Percentiles rank a stretch among this genome's conserved stretches.
Evolutionary conservation across 1,284 basidiomycete species (phyloP).

Genomic region (Chondrostereum purpureum): DNA sequence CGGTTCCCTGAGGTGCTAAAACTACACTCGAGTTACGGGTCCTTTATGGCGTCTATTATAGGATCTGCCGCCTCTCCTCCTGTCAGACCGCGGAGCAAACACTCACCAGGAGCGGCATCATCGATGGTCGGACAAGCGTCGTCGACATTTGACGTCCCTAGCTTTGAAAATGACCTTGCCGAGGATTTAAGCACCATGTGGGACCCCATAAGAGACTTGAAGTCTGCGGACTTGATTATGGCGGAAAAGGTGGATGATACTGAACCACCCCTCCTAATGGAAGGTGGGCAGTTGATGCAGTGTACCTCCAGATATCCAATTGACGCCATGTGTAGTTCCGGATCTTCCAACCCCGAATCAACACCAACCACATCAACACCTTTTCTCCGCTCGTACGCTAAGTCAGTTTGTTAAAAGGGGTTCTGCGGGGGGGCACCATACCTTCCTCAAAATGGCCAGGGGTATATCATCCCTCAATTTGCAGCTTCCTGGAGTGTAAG

Average conservation of each 20-base stretch:
- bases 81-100: too few relatives aligned
- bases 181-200: neutral
- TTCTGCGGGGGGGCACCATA: neutral
- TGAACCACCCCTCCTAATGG: constrained; percentile 39
- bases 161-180: neutral
- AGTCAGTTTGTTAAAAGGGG: constrained; percentile 21
- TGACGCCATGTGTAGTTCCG: constrained; percentile 4
- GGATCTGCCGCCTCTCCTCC: too few relatives aligned
- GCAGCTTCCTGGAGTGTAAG: constrained; percentile 64
- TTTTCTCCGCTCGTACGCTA: constrained; percentile 30
- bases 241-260: constrained; percentile 49
- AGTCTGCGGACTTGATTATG: constrained; percentile 36
- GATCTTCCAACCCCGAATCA: constrained; percentile 7
- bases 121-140: constrained; percentile 36
- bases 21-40: too few relatives aligned
- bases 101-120: constrained; percentile 21
- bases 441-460: constrained; percentile 48
- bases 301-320: neutral
- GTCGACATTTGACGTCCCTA: constrained; percentile 14
- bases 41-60: too few relatives aligned
- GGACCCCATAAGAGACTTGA: constrained; percentile 21
- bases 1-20: too few relatives aligned
- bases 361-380: constrained; percentile 12
- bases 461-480: constrained; percentile 54
- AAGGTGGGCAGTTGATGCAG: constrained; percentile 30